Evolutionary conservation across 208 protist species (phyloP).

Genomic region (Crithidia mellificae): DNA sequence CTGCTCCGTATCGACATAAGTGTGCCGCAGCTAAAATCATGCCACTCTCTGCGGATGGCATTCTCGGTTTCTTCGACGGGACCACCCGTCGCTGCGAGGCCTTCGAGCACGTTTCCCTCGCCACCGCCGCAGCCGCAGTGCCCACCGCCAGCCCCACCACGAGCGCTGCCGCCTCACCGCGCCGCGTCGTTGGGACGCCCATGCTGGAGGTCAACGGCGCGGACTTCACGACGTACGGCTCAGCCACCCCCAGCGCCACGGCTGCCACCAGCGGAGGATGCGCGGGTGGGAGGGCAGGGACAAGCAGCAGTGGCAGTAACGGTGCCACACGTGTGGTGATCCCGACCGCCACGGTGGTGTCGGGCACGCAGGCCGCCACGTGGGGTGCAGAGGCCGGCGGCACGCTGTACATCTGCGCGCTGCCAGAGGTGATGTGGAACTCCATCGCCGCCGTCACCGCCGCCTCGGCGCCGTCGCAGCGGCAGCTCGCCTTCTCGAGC

Average conservation of each 20-base stretch:
- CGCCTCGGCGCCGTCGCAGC: slow-evolving; percentile 19
- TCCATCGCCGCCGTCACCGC: slow-evolving; percentile 15
- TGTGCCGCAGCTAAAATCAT: too few relatives aligned
- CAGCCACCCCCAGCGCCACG: background rate
- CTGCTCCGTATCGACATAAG: too few relatives aligned
- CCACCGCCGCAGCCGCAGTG: background rate
- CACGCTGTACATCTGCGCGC: slow-evolving; percentile 23
- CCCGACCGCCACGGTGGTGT: slow-evolving; percentile 3
- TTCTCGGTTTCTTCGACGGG: slow-evolving; percentile 15
- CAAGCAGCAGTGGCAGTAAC: background rate
- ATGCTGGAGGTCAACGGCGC: background rate
- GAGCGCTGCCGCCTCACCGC: background rate
- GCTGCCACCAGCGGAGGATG: background rate
- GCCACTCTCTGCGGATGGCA: slow-evolving; percentile 21
- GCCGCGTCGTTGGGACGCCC: background rate
- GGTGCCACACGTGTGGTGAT: background rate
- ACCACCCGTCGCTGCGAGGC: slow-evolving; percentile 10
- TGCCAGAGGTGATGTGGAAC: slow-evolving; percentile 27
- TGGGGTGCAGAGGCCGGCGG: background rate
- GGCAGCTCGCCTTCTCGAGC: slow-evolving; percentile 17
- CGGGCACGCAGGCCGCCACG: background rate
- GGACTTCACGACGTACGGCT: background rate
- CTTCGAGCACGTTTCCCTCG: slow-evolving; percentile 30
- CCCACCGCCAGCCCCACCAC: background rate
- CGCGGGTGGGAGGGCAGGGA: too few relatives aligned